Conservation (phyloP, 306 rosid species). For the Biancaea sappan region DNA sequence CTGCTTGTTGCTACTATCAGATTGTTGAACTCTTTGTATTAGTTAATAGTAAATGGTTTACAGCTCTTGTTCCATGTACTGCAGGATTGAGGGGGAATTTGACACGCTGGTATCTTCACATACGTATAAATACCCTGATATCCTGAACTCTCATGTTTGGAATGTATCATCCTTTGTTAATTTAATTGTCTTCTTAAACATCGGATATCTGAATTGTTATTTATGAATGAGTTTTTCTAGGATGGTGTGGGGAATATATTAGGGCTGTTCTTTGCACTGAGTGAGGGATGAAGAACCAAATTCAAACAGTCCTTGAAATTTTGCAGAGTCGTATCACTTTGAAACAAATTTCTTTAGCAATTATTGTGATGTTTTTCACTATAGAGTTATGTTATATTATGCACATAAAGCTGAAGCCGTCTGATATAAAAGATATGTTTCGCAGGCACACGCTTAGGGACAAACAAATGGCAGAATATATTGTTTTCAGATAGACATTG, state of each 20-base stretch:
- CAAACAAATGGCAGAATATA: neutral
- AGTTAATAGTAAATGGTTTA: neutral
- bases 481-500: neutral
- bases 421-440: neutral
- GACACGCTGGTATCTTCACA: neutral
- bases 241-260: neutral
- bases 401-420: neutral
- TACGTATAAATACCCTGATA: neutral
- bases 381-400: neutral
- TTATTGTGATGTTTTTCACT: neutral
- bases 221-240: neutral
- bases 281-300: neutral
- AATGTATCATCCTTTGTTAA: too few relatives aligned
- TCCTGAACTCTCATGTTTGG: too few relatives aligned
- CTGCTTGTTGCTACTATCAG: neutral
- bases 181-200: too few relatives aligned
- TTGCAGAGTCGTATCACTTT: neutral
- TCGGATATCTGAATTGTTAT: neutral
- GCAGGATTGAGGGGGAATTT: neutral
- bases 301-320: neutral
- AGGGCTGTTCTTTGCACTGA: neutral
- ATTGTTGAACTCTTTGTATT: neutral
- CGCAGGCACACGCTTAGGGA: neutral
- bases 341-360: neutral
- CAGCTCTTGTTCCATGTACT: slow-evolving; percentile 6